Conservation (phyloP, 768 basidiomycete genomes). For the Suillus tomentosus region DNA sequence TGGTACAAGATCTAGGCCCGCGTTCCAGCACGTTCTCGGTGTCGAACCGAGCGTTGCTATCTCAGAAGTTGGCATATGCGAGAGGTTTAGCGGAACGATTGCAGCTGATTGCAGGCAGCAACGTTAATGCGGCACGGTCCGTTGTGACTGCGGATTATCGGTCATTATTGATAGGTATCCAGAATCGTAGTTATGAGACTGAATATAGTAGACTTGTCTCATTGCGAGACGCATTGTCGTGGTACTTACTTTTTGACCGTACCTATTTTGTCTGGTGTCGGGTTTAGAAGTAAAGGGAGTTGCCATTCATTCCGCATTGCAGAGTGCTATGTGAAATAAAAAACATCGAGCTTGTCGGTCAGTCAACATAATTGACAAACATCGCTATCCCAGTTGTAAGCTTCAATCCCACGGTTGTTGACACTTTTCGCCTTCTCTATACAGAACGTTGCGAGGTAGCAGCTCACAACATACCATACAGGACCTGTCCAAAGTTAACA, state of each 20-base stretch:
- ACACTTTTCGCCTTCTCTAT: conserved; percentile 12
- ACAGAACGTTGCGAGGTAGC: conserved; percentile 21
- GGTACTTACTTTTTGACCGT: background rate
- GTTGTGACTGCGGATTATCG: background rate
- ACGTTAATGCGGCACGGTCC: background rate
- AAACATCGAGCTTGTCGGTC: background rate
- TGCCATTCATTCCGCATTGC: background rate
- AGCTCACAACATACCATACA: conserved; percentile 10
- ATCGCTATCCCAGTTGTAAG: background rate
- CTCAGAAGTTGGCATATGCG: background rate
- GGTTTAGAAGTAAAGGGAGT: background rate
- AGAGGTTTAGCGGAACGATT: background rate
- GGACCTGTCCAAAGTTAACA: conserved; percentile 12
- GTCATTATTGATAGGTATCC: background rate
- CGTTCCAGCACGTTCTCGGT: background rate
- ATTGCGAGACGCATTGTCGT: background rate
- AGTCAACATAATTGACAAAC: background rate
- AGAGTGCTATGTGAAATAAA: background rate
- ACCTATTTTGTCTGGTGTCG: background rate
- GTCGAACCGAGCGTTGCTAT: background rate
- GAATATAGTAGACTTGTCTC: background rate
- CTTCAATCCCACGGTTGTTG: background rate
- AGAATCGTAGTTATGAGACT: background rate
- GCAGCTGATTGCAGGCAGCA: background rate
- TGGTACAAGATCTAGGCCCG: background rate